Evolutionary conservation across 2,329 filamentous ascomycete species (phyloP), one percentile per base, ranked within the genome.

Genomic region (Orbilia brochopaga): DNA sequence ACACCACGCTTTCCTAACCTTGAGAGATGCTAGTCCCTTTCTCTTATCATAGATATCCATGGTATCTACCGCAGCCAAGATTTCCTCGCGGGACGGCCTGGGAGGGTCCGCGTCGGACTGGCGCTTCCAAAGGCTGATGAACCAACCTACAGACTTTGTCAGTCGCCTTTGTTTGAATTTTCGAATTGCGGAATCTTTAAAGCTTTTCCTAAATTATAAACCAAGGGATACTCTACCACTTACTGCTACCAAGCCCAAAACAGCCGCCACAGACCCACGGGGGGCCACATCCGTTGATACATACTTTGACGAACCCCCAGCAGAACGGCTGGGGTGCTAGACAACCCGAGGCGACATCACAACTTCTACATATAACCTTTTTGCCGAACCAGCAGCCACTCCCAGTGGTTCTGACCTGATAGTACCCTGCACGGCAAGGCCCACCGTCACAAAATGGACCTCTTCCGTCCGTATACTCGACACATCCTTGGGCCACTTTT

Each of bases 1-100:
- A 23, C 50, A 53, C 19, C 24, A 53, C 17, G 50, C 50, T n/a
- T 19, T 24, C 27, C 30, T 53, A 30, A 53, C 23, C 50, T 53
- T 53, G 11, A 53, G 23, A 21, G 11, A 30, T 6, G 24, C 23
- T 53, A 53, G 24, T 13, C 50, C 50, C 24, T 53, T 23, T 30
- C 50, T 19, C 24, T 53, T 53, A 13, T 53, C 19, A 7, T 15
- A 13, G 23, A 53, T 19, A 32, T 53, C 50, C 50, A 53, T 53
- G 21, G 8, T 11, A 11, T 48, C 44, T 3, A 48, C 44, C 19
- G 44, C 44, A 48, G 44, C 44, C 8, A 48, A 17, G 5, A 48
- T 4, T 19, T 48, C 44, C 44, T 48, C 44, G 17, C 44, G 44
- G 4, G 44, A 48, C 4, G 19, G 19, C 17, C 44, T 48, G 15